Conservation (phyloP, 805 yeast genomes). For the Zygoascus bituminiphila region DNA sequence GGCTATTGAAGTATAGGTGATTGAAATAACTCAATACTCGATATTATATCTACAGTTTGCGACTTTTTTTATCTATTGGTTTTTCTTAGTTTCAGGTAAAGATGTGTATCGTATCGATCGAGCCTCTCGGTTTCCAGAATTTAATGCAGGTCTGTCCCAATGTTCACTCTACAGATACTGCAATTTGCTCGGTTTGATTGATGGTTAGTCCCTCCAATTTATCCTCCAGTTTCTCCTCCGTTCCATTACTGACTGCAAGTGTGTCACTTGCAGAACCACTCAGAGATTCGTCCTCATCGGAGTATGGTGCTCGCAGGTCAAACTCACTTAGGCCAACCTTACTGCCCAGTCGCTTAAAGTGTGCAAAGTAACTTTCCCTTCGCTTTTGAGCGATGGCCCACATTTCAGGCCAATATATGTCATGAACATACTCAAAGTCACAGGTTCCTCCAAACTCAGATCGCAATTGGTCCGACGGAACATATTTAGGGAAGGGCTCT, state of each 20-base stretch:
- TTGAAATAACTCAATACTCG: background rate
- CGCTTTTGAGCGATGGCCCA: conserved; percentile 50
- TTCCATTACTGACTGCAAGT: background rate
- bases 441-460: conserved; percentile 76
- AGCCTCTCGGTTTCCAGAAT: background rate
- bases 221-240: conserved; percentile 4
- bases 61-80: too few species aligned
- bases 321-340: conserved; percentile 73
- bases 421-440: conserved; percentile 77
- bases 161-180: background rate
- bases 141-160: background rate
- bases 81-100: background rate
- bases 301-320: conserved; percentile 46
- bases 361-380: conserved; percentile 52
- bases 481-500: conserved; percentile 78
- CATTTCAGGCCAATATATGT: conserved; percentile 69
- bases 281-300: background rate
- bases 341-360: conserved; percentile 66
- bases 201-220: conserved; percentile 5
- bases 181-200: background rate
- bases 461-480: conserved; percentile 75
- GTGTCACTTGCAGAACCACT: background rate
- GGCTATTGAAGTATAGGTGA: too few species aligned
- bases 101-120: background rate
- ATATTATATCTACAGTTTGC: background rate